Evolutionary conservation across 768 basidiomycete genomes (phyloP), one percentile per base, ranked within the genome.

Genomic region (Amanita exitialis): DNA sequence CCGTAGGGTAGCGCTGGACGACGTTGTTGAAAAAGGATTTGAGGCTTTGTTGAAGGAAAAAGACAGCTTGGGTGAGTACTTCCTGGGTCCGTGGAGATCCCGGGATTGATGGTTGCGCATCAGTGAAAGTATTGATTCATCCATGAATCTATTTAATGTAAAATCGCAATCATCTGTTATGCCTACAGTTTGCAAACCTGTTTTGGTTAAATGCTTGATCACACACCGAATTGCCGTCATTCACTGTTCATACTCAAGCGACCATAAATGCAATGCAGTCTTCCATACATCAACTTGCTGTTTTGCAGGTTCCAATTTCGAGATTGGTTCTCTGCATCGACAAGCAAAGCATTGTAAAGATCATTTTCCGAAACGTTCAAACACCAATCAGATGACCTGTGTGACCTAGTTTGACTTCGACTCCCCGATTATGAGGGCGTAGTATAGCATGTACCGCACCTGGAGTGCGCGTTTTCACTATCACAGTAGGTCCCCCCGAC

Each of bases 251-350:
- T 23, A 23, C 23, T 23, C 23, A 23, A 23, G 4, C 23, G 23
- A 23, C 23, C 23, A 23, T 23, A n/a, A n/a, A n/a, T n/a, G n/a
- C n/a, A n/a, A n/a, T n/a, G n/a, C n/a, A 23, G 23, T 4, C 23
- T 79, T 80, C 82, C 80, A 82, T 1, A 71, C 62, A 56, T 74
- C 68, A 2, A 70, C 75, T 55, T 82, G 78, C 23, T 80, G 64
- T 80, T 80, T 58, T 80, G 78, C 6, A 83, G 55, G 57, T 83
- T 77, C 78, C 80, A 82, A 56, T 82, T 77, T 7, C 70, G 68
- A 4, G 82, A 74, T 49, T 79, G 72, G 2, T 66, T 57, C 57
- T 82, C 80, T 0, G 82, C 80, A 53, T 82, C 79, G 0, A 76
- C 76, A 5, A 82, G 61, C 10, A 83, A 68, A 0, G 80, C 79